Evolutionary conservation across 139 green algal species (phyloP), one percentile per base, ranked within the genome.

Genomic region (Coccomyxa sp.): DNA sequence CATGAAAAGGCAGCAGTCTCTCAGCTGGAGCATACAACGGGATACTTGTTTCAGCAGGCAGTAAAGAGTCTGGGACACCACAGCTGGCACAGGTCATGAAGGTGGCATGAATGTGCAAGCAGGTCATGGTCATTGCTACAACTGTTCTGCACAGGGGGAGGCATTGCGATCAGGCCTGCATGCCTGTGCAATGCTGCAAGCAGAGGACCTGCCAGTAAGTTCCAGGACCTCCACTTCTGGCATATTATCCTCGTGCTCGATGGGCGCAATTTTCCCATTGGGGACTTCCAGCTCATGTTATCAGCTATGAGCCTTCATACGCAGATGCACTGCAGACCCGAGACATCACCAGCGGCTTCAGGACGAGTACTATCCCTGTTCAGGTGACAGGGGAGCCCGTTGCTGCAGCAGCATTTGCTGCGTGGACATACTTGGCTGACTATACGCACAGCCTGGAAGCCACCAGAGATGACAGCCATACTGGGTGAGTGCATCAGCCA

Each of bases 331-430:
- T 31, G 14, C 18, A 10, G 58, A 70, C 58, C 14, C 8, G 24
- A 27, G n/a, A 31, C 58, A 35, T 35, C 12, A 33, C 22, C 16
- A 27, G 58, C 58, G 33, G 16, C 24, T 8, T 35, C 8, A 31
- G 8, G 24, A 10, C 58, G 58, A 33, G 14, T 16, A 10, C 16
- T 33, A 10, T 16, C 58, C 24, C 16, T 33, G 58, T 31, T n/a
- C 69, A 74, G 69, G 34, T 18, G 27, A 44, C 69, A 29, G 69
- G 69, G 18, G 69, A 74, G 69, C 69, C 69, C 14, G 69, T 74
- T 31, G 69, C 69, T 40, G 33, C 69, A 10, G 18, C 69, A 24
- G 33, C 69, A 12, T 29, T 74, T 31, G 69, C 14, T 10, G 69
- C 34, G 33, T 74, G 69, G 69, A 10, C 33, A 41, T 31, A n/a